Base-by-base conservation (phyloP, 768 basidiomycete species). In the Auriscalpium orientale region DNA sequence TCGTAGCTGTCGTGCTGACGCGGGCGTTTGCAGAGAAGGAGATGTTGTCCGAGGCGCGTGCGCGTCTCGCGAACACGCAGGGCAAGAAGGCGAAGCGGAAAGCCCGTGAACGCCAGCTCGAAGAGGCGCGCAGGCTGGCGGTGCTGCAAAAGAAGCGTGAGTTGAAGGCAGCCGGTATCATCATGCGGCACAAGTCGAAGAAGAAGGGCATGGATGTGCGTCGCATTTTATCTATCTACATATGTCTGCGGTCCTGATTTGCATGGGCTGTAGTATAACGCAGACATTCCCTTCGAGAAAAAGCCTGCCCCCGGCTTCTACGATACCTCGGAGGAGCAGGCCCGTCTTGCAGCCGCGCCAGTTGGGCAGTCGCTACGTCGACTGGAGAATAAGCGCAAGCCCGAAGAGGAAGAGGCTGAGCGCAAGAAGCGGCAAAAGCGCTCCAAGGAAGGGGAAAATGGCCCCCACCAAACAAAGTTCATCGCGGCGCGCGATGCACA, bases 1-100 rank as follows among this genome's bases (percentile, higher is more conserved):
- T 46, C 20, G 35, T 51, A 4, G 50, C 36, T 16, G 36, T 6
- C 55, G 33, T 47, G 33, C 37, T 20, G 15, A 46, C 46, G 44
- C 33, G 64, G 43, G 60, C 21, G 34, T 61, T 49, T 56, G 58
- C 38, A 93, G 94, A 98, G 72, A 98, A 98, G 84, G 97, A 98
- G 71, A 98, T 99, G 97, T 74, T 99, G 65, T 98, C 97, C 1
- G 97, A 99, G 71, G 97, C 97, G 33, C 87, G 97, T 62, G 97
- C 97, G 7, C 87, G 97, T 73, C 79, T 99, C 37, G 97, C 97
- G 50, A 99, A 99, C 68, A 99, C 97, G 0, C 97, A 99, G 71
- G 97, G 97, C 37, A 99, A 99, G 72, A 99, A 99, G 71, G 97
- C 97, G 3, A 99, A 99, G 71, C 87, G 97, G 63, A 99, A 98